Evolutionary conservation across 2,329 filamentous ascomycete genomes (phyloP), one percentile per base, ranked within the genome.

Genomic region (Myriosclerotinia duriaeana): DNA sequence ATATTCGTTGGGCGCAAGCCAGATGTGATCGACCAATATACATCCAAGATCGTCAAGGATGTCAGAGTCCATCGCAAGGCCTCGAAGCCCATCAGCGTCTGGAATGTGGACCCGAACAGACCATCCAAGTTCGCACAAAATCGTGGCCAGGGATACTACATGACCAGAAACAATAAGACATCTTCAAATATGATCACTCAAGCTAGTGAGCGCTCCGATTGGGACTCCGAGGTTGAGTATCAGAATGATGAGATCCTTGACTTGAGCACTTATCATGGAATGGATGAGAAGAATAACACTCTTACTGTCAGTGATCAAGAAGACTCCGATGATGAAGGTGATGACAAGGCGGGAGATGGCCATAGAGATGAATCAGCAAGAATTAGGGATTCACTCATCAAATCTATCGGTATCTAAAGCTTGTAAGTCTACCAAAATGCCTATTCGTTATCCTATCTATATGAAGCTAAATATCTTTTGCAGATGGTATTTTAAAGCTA

Each of bases 251-350:
- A 63, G 15, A n/a, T 26, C 4, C 46, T 58, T n/a, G 17, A 38
- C 42, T n/a, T 61, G 7, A 38, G 9, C 15, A 48, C 0, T 14
- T 44, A 50, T 65, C 11, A 22, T 15, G 34, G 63, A 17, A 26
- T 26, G 26, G 8, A 38, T 14, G 7, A 20, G 12, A 5, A 50
- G 17, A 26, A 17, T 1, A 59, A 61, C 11, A 65, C 20, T 4
- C 26, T 65, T 61, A 30, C 38, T 26, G 42, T 59, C n/a, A 60
- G 56, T 34, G 56, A 60, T 26, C 30, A 60, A n/a, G 56, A 26
- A 46, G 34, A 46, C 7, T 20, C 34, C 7, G 30, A 38, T 22
- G 53, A 54, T 38, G 34, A 36, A 4, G 40, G 12, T 12, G 40
- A 42, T 42, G 40, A 42, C 40, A 12, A 42, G 40, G 11, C 11